Conservation (phyloP, 768 basidiomycete species). For the Mycena vulgaris region DNA sequence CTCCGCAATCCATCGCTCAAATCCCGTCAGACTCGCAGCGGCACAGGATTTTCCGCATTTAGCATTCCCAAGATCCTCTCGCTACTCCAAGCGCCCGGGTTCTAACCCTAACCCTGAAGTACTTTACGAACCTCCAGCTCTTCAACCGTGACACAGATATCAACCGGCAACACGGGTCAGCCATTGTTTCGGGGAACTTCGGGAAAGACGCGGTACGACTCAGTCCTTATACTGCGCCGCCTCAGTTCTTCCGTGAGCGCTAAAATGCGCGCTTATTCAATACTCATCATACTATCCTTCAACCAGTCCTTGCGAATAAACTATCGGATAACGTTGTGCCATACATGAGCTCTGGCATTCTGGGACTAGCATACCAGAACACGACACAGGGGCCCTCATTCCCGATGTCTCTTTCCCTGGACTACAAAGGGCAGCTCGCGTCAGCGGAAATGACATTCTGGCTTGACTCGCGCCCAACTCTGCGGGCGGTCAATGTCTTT, state of each 20-base stretch:
- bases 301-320: conserved; percentile 17
- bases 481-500: too few species aligned
- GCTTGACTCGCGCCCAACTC: too few species aligned
- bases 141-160: too few species aligned
- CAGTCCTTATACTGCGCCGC: conserved; percentile 17
- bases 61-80: too few species aligned
- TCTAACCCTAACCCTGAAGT: too few species aligned
- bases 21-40: too few species aligned
- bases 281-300: conserved; percentile 9
- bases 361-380: conserved; percentile 20
- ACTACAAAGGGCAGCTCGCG: conserved; percentile 15
- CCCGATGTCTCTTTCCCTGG: conserved; percentile 4
- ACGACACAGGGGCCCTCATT: conserved; percentile 17
- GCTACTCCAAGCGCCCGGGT: too few species aligned
- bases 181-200: conserved; percentile 18
- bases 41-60: too few species aligned
- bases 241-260: conserved; percentile 27
- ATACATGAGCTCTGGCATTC: conserved; percentile 2
- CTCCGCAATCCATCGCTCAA: too few species aligned
- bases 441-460: too few species aligned
- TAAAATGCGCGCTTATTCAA: not conserved
- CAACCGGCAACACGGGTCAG: too few species aligned
- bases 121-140: too few species aligned
- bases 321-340: conserved; percentile 3
- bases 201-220: conserved; percentile 19